Conservation (phyloP, 805 yeast genomes). For the Torulaspora microellipsoides region DNA sequence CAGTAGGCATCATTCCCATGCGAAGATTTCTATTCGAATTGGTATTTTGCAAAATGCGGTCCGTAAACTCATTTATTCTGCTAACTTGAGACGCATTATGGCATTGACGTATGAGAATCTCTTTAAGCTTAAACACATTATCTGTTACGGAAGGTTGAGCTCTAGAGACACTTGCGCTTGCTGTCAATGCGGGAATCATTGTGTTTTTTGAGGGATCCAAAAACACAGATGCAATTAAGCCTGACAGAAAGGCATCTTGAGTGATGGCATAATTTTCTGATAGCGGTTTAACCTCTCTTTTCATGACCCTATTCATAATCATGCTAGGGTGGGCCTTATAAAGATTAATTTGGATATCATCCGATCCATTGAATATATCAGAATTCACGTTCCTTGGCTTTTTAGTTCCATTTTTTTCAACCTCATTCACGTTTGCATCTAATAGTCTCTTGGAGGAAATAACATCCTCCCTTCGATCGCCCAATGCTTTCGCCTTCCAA, state of each 20-base stretch:
- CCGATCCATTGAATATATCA: neutral
- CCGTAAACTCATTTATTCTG: slow-evolving; percentile 27
- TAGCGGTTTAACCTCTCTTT: slow-evolving; percentile 33
- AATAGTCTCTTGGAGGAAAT: slow-evolving; percentile 1
- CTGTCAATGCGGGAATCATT: slow-evolving; percentile 29
- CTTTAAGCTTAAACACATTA: slow-evolving; percentile 24
- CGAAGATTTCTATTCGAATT: slow-evolving; percentile 19
- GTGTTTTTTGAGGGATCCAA: slow-evolving; percentile 28
- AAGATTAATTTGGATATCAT: slow-evolving; percentile 25
- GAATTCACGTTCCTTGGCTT: slow-evolving; percentile 1
- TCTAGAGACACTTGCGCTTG: slow-evolving; percentile 26
- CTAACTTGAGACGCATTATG: slow-evolving; percentile 20
- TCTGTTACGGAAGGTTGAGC: slow-evolving; percentile 24
- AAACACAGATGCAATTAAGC: slow-evolving; percentile 28
- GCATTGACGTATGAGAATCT: slow-evolving; percentile 23
- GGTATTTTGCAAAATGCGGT: slow-evolving; percentile 26
- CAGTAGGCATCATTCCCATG: slow-evolving; percentile 22
- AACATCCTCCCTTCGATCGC: neutral
- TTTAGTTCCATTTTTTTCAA: neutral
- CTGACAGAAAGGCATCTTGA: slow-evolving; percentile 30
- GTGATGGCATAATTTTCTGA: slow-evolving; percentile 32
- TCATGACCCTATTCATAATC: slow-evolving; percentile 30
- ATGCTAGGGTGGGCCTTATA: slow-evolving; percentile 28
- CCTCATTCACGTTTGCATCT: neutral
- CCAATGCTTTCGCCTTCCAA: slow-evolving; percentile 29